Conservation (phyloP, 208 protist species). For the Porcisia hertigi region DNA sequence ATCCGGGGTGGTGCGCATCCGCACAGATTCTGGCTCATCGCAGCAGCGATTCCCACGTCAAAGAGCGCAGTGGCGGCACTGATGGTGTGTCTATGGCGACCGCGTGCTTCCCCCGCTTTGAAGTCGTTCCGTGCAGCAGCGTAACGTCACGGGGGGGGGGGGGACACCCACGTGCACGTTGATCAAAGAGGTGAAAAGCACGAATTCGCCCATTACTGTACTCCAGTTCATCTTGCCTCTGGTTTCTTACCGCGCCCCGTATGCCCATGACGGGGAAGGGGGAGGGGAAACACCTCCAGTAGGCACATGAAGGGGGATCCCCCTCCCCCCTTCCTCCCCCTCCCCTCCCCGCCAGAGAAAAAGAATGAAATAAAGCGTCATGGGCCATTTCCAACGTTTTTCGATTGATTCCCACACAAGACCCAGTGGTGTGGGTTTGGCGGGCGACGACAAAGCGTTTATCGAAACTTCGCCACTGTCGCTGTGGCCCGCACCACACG, state of each 20-base stretch:
- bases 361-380: too few relatives aligned
- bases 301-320: too few relatives aligned
- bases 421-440: too few relatives aligned
- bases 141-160: neutral
- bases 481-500: neutral
- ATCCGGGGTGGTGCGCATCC: neutral
- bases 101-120: neutral
- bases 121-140: neutral
- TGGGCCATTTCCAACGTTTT: too few relatives aligned
- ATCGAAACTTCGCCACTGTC: neutral
- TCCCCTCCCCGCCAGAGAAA: too few relatives aligned
- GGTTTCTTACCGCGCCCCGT: neutral
- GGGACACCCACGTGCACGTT: neutral
- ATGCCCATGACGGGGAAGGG: neutral
- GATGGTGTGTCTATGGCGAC: neutral
- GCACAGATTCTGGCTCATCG: neutral
- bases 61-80: neutral
- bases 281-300: neutral
- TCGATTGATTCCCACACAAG: too few relatives aligned
- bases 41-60: neutral
- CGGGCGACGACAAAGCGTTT: too few relatives aligned
- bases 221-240: neutral
- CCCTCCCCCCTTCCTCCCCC: too few relatives aligned
- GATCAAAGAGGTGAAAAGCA: neutral
- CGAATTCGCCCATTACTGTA: neutral